Evolutionary conservation across 1,284 basidiomycete species (phyloP).

Genomic region (Malassezia dermatis): DNA sequence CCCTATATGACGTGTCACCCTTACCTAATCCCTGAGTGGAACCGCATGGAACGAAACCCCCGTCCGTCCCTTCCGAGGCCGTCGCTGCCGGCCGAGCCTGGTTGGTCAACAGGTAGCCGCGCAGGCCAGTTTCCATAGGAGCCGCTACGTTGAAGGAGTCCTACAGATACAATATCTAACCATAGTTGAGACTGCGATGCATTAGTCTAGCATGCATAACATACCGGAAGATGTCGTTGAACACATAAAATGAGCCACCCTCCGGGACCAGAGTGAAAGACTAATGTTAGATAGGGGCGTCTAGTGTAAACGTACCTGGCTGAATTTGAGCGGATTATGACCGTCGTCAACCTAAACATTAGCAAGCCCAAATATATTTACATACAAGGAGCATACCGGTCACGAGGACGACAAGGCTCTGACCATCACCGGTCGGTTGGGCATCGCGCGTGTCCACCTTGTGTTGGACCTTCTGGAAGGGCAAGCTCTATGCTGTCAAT

Average conservation of each 20-base stretch:
- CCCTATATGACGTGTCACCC: conserved; percentile 6
- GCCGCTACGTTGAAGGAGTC: background rate
- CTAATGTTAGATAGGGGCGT: conserved; percentile 15
- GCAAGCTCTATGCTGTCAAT: conserved; percentile 56
- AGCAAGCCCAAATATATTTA: background rate
- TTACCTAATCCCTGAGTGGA: conserved; percentile 4
- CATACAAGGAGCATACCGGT: conserved; percentile 63
- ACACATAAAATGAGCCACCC: conserved; percentile 71
- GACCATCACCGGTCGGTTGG: conserved; percentile 66
- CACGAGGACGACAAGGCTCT: conserved; percentile 72
- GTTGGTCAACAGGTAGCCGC: background rate
- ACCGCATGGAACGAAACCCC: background rate
- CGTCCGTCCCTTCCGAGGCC: background rate
- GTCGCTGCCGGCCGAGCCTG: background rate
- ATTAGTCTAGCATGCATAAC: background rate
- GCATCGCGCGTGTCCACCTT: conserved; percentile 73
- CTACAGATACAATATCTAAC: conserved; percentile 13
- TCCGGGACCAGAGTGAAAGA: conserved; percentile 81
- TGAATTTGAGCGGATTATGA: conserved; percentile 27
- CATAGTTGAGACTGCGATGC: conserved; percentile 32
- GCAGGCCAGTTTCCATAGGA: background rate
- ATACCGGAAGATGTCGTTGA: conserved; percentile 47
- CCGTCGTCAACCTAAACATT: conserved; percentile 23
- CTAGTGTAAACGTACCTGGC: conserved; percentile 18
- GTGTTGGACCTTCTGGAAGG: conserved; percentile 73